Evolutionary conservation across 1,284 basidiomycete genomes (phyloP), one percentile per base, ranked within the genome.

Genomic region (Wallemia ichthyophaga): DNA sequence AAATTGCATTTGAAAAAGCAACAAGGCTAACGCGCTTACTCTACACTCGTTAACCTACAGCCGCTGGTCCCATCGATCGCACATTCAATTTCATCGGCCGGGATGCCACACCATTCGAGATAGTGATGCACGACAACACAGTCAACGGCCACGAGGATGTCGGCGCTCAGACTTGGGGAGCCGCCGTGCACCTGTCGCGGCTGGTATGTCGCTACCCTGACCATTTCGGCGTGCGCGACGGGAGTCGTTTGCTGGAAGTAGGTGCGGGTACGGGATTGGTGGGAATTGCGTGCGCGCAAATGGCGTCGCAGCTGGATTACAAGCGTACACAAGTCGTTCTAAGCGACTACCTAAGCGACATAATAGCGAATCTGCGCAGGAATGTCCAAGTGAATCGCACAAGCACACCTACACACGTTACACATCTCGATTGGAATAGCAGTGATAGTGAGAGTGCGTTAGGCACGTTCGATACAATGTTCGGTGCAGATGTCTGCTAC

Each of bases 151-250:
- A 81, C 63, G 72, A 75, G 2, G 80, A 77, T 59, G 81, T 89
- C 21, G 88, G 87, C 3, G 81, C 85, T 21, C 86, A 91, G 69
- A 92, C 87, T 0, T 92, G 87, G 88, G 87, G 86, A 1, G 78
- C 79, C 2, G 82, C 85, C 0, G 86, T 83, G 63, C 77, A 91
- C 2, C 74, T 92, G 48, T 78, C 85, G 0, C 80, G 87, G 65
- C 76, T 81, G 69, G 77, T 91, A 58, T 75, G 77, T 0, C 73
- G 79, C 23, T 67, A 73, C 25, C 83, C 84, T 0, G 65, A 61
- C 0, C 63, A 64, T 1, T 85, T 82, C 65, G 75, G 75, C 1
- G 66, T 80, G 5, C 1, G 66, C 79, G 19, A 60, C 2, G 66
- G 64, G 0, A 64, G 67, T 24, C 73, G 83, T 1, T 72, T 85